Evolutionary conservation across 2,329 filamentous ascomycete species (phyloP), one percentile per base, ranked within the genome.

Genomic region (Diaporthe capsici): DNA sequence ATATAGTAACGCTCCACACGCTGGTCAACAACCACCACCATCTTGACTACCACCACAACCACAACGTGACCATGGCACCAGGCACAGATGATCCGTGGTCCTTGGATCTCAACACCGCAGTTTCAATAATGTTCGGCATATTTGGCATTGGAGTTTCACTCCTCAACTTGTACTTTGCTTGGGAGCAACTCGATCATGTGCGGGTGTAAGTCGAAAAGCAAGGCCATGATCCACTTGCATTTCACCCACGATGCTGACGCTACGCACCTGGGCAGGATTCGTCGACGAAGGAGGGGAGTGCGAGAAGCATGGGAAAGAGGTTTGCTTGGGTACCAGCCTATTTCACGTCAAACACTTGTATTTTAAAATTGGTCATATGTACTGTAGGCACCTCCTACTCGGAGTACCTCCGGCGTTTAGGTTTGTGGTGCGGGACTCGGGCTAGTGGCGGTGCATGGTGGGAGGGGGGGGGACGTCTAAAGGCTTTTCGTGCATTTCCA

Each of bases 121-220:
- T 72, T 25, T 20, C 55, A 51, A 72, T 61, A 22, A 1, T 61
- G 7, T 61, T 61, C 20, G 44, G 70, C 1, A 28, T 61, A 7
- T 49, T 61, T 1, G 55, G 70, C 1, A 5, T 60, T 1, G 42
- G 22, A 12, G 39, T 72, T 8, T 42, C 42, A 4, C 28, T 72
- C 0, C 42, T 49, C 7, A 61, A 61, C 3, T 49, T 72, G 22
- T 72, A 72, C 44, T 37, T 72, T 37, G 42, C 55, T 22, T 61
- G 70, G 70, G 70, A 72, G 13, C 55, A 72, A 72, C 55, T 61
- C 7, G 53, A 49, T 7, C 70, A 72, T 9, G 42, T 60, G 47
- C 55, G 70, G 10, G 17, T 20, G 70, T 72, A 51, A 51, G 70
- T 51, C 15, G 2, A 13, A 15, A 49, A 20, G 7, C 10, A 10